Base-by-base conservation (phyloP, 768 basidiomycete genomes). In the Gautieria morchelliformis region DNA sequence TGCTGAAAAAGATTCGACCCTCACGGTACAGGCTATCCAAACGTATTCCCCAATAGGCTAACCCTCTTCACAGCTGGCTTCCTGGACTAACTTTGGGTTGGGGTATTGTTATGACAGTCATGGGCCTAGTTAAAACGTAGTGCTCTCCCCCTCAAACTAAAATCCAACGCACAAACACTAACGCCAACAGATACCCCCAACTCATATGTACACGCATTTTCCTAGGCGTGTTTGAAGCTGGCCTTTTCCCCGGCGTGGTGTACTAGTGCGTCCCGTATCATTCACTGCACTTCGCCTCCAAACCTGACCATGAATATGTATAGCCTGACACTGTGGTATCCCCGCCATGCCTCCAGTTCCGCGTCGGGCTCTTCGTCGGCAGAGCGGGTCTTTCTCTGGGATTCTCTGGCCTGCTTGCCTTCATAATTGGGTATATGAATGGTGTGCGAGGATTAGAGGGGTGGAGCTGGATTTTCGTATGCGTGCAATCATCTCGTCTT, bases 391-490 rank as follows among this genome's bases (percentile, higher is more conserved):
- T 83, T 40, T 81, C 81, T 2, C 83, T 83, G 63, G 82, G 82
- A 4, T 83, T 84, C 63, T 79, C 81, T 1, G 82, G 82, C 0
- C 65, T 83, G 6, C 61, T 85, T 15, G 83, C 82, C 0, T 83
- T 72, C 64, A 81, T 65, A 0, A 79, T 84, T 30, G 71, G 74
- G 40, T 77, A 78, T 52, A 78, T 84, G 80, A 64, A 68, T 27
- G 79, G 78, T 0, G 67, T 66, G 0, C 68, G 63, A 3, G 75
- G 78, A 1, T 63, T 79, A 17, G 62, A 74, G 17, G 83, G 80
- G 11, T 85, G 84, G 84, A 79, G 78, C 0, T 85, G 83, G 84
- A 83, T 85, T 49, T 85, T 85, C 57, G 80, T 83, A 61, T 42
- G 78, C 66, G 35, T 3, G 14, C 9, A 37, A 2, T 10, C 2